Conservation (phyloP, 345 rosid genomes). For the Brassica incana region DNA sequence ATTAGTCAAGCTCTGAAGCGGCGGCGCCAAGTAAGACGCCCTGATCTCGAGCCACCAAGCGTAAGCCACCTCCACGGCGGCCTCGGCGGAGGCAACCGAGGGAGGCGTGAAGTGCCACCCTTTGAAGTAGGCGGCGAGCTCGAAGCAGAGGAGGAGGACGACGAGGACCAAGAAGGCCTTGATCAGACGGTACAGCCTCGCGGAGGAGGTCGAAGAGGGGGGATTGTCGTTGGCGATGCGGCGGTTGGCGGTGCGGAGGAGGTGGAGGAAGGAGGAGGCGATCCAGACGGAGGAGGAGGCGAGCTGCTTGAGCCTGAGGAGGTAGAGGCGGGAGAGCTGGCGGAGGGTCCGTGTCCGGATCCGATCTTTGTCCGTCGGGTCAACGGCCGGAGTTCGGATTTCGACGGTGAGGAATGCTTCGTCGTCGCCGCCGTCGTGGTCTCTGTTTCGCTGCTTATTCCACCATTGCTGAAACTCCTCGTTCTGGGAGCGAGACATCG, state of each 20-base stretch:
- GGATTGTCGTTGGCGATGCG: slow-evolving; percentile 52
- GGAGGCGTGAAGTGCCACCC: slow-evolving; percentile 97
- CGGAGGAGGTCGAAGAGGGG: slow-evolving; percentile 41
- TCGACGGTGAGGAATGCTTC: slow-evolving; percentile 54
- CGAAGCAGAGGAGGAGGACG: slow-evolving; percentile 56
- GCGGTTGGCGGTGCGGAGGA: slow-evolving; percentile 76
- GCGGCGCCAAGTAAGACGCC: slow-evolving; percentile 73
- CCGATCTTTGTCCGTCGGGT: slow-evolving; percentile 53
- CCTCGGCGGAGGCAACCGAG: slow-evolving; percentile 59
- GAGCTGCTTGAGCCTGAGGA: slow-evolving; percentile 68
- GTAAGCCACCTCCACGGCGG: slow-evolving; percentile 54
- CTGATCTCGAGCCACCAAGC: slow-evolving; percentile 75
- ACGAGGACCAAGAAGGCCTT: slow-evolving; percentile 55
- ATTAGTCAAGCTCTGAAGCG: slow-evolving; percentile 68
- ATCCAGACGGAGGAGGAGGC: slow-evolving; percentile 58
- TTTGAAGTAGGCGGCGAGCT: slow-evolving; percentile 74
- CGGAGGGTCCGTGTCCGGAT: slow-evolving; percentile 67
- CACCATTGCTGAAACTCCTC: slow-evolving; percentile 9
- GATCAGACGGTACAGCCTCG: slow-evolving; percentile 60
- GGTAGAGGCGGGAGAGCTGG: slow-evolving; percentile 68
- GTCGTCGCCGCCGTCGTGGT: slow-evolving; percentile 26
- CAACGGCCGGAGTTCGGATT: slow-evolving; percentile 41
- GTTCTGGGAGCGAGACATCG: slow-evolving; percentile 7
- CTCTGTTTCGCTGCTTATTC: slow-evolving; percentile 11
- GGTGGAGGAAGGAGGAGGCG: slow-evolving; percentile 42